Base-by-base conservation (phyloP, 257 asterid genomes). In the Plectranthus barbatus region DNA sequence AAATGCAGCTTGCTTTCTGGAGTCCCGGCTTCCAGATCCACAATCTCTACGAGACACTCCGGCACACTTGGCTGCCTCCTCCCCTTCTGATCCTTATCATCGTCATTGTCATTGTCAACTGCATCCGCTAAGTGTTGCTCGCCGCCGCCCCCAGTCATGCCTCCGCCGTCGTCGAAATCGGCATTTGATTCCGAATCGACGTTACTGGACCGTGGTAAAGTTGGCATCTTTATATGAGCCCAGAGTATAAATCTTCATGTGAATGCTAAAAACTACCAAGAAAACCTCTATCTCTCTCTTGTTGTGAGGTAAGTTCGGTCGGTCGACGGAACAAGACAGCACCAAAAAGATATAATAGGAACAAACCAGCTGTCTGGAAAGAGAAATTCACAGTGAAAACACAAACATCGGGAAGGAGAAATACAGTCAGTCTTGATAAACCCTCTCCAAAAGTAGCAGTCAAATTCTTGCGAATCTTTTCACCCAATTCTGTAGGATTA, bases 21-120 rank as follows among this genome's bases (percentile, higher is more conserved):
- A 1, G 47, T 36, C 49, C 67, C 81, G 51, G 62, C 66, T 71
- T 72, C 87, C 70, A 81, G 91, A 81, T 83, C 95, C 87, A 77
- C 74, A 56, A 74, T 59, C 76, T 74, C 84, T 58, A 81, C 91
- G 12, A 81, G 70, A 69, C 81, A 82, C 31, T 87, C 90, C 5
- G 89, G 82, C 10, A 61, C 77, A 65, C 63, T 70, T 6, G 84
- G 76, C 52, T 54, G 72, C 74, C 71, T 74, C 77, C 67, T 71
- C 76, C 72, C 62, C 68, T 59, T 45, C 63, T 69, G 31, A 0
- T 17, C 48, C n/a, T 58, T 31, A 29, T 21, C 21, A 8, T 10
- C 56, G 11, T 13, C 45, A 1, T 15, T 47, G 19, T 40, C 19
- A 34, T 47, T 59, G 15, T 86, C 78, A 31, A 53, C 62, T 14